Base-by-base conservation (phyloP, 768 basidiomycete genomes). In the Cyclocybe cylindracea region DNA sequence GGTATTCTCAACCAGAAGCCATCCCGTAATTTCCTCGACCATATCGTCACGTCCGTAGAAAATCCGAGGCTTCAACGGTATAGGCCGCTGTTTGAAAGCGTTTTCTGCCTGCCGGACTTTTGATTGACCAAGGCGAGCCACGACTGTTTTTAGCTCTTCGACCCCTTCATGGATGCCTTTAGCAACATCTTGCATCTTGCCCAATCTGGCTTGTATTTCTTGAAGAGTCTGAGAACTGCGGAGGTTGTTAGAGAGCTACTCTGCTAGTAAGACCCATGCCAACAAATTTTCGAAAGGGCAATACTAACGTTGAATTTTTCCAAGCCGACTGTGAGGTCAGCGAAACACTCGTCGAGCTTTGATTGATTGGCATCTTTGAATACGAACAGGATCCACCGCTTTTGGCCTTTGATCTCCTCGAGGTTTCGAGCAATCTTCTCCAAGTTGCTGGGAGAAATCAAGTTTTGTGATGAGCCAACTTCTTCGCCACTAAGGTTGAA, bases 251-350 rank as follows among this genome's bases (percentile, higher is more conserved):
- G 46, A 36, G 36, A 47, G 37, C 46, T 47, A 29, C 9, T 13
- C 24, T 7, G 16, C 32, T 31, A 18, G 24, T 24, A 24, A 24
- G 24, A 24, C 5, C 24, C 24, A 24, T 24, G 24, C 24, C 24
- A 24, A 24, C 24, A 31, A 39, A 3, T 47, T 13, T 24, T 4
- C 5, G 2, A 10, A 9, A 19, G 36, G 14, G 5, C 9, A 4
- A 34, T 18, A 39, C 16, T 34, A 34, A 50, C 48, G n/a, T 50
- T 50, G n/a, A 50, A 50, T 7, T 35, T 41, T 29, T 42, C 41
- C 40, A 50, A 8, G n/a, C 32, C 39, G 19, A 16, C n/a, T 7
- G 38, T 34, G 4, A 50, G 18, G 13, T 16, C 11, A 7, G 34
- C 16, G n/a, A 50, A 13, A 32, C 48, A 50, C 29, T 50, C 29